These are phyloP conservation scores for Trichomonascaceae sp. DNA, from an alignment of 1,139 yeast genomes.

Conservation along the genomic window DNA sequence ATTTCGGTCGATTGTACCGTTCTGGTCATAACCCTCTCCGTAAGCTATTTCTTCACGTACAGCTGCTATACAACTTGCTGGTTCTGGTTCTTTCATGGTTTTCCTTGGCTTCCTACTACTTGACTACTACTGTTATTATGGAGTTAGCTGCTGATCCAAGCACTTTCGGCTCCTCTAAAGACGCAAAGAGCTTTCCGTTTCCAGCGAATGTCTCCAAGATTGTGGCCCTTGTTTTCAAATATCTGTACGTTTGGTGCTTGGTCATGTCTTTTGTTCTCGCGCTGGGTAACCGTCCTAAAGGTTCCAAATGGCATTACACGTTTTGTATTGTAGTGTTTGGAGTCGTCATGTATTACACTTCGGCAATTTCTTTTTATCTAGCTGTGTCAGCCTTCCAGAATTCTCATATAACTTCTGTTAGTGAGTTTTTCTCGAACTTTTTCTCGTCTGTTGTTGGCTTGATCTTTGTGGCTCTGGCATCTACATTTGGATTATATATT, in stretches of 20 bases:
- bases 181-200: slow-evolving; percentile 31
- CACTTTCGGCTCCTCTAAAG: slow-evolving; percentile 27
- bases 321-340: slow-evolving; percentile 34
- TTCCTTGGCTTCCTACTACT: slow-evolving; percentile 70
- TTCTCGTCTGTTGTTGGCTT: slow-evolving; percentile 33
- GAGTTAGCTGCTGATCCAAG: slow-evolving; percentile 37
- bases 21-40: slow-evolving; percentile 72
- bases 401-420: slow-evolving; percentile 20
- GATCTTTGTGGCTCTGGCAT: slow-evolving; percentile 73
- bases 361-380: slow-evolving; percentile 35
- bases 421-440: slow-evolving; percentile 30
- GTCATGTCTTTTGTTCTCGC: slow-evolving; percentile 38
- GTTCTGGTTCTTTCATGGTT: slow-evolving; percentile 73
- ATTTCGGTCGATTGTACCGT: slow-evolving; percentile 64
- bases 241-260: slow-evolving; percentile 32
- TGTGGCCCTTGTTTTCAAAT: slow-evolving; percentile 34
- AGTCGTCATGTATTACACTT: slow-evolving; percentile 34
- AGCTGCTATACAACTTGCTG: slow-evolving; percentile 68
- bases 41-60: slow-evolving; percentile 66
- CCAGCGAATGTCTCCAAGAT: slow-evolving; percentile 24
- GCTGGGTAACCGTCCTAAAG: slow-evolving; percentile 40
- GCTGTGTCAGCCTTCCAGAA: slow-evolving; percentile 33
- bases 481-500: slow-evolving; percentile 88
- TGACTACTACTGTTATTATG: slow-evolving; percentile 54
- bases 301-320: slow-evolving; percentile 32